Evolutionary conservation across 2,329 filamentous ascomycete genomes (phyloP).

Genomic region (Fusarium scirpi): DNA sequence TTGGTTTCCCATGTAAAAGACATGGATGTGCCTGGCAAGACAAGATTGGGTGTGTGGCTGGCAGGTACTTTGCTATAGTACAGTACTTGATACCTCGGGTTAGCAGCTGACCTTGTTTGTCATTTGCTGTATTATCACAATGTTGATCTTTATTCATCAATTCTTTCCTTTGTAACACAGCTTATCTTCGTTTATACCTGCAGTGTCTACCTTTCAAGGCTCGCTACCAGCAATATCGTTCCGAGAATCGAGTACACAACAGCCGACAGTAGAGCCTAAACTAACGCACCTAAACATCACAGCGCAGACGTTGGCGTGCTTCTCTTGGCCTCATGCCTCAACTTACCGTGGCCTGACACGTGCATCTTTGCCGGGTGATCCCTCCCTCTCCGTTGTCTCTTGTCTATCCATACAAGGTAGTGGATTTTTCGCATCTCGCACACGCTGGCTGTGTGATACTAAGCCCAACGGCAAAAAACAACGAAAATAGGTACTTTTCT

Average conservation of each 20-base stretch:
- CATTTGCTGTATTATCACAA: background rate
- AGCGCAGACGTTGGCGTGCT: background rate
- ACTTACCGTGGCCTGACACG: slow-evolving; percentile 50
- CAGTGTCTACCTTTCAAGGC: background rate
- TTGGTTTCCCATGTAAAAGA: slow-evolving; percentile 23
- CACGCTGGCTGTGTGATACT: slow-evolving; percentile 26
- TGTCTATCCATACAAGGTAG: background rate
- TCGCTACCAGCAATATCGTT: slow-evolving; percentile 3
- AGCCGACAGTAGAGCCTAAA: background rate
- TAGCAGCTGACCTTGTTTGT: slow-evolving; percentile 33
- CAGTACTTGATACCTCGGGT: background rate
- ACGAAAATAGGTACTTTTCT: slow-evolving; percentile 22
- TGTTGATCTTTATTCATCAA: slow-evolving; percentile 15
- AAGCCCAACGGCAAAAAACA: slow-evolving; percentile 3
- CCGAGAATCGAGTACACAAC: background rate
- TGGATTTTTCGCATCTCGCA: background rate
- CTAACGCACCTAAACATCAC: slow-evolving; percentile 8
- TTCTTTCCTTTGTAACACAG: slow-evolving; percentile 12
- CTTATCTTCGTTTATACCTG: background rate
- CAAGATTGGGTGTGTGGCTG: slow-evolving; percentile 28
- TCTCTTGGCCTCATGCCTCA: slow-evolving; percentile 22
- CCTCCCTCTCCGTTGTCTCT: slow-evolving; percentile 1
- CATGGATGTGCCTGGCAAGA: slow-evolving; percentile 36
- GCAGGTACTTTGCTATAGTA: slow-evolving; percentile 1
- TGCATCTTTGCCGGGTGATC: slow-evolving; percentile 44